Base-by-base conservation (phyloP, 192 early-diverging fungal genomes). In the Gonapodya sp. region DNA sequence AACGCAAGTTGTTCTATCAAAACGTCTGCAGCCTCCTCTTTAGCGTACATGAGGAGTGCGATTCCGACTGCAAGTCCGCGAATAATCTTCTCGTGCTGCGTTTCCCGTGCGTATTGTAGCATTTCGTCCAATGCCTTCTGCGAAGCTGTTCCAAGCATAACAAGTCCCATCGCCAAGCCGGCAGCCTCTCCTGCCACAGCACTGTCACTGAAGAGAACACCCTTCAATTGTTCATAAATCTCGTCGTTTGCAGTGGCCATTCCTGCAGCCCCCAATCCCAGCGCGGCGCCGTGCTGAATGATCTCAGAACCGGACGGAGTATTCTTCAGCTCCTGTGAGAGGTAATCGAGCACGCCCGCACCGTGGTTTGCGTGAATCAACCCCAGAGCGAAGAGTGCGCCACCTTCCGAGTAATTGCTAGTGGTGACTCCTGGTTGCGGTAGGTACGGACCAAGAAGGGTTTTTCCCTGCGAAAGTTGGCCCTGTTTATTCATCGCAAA, bases 21-120 rank as follows among this genome's bases (percentile, higher is more conserved):
- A n/a, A 82, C 85, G 85, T 99, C 98, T 1, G 98, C 98, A 73
- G 92, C 92, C 84, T 98, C 96, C 86, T 98, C 96, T 82, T 92
- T 92, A 18, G 95, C 98, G 85, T 96, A 99, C 96, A 98, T 97
- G 30, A 99, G 93, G 78, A 99, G 84, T 0, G 96, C 92, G 78
- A 99, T 94, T 75, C 98, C 97, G 34, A 98, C 88, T 2, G 97
- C 93, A 80, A 98, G 86, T 73, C 96, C 95, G 36, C 98, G 94
- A 79, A 99, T 98, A 81, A 98, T 99, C 89, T 99, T 99, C 83
- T 99, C 98, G 86, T 99, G 98, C 84, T 96, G 95, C 1, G 98
- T 99, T 81, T 98, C 97, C 81, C 95, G 95, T 18, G 98, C 98
- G 82, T 99, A 99, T 82, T 94, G 92, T 35, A 98, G 87, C 96